phyloP scores from a whole-genome alignment of 2,329 filamentous ascomycete genomes.

The Myriangium duriaei region DNA sequence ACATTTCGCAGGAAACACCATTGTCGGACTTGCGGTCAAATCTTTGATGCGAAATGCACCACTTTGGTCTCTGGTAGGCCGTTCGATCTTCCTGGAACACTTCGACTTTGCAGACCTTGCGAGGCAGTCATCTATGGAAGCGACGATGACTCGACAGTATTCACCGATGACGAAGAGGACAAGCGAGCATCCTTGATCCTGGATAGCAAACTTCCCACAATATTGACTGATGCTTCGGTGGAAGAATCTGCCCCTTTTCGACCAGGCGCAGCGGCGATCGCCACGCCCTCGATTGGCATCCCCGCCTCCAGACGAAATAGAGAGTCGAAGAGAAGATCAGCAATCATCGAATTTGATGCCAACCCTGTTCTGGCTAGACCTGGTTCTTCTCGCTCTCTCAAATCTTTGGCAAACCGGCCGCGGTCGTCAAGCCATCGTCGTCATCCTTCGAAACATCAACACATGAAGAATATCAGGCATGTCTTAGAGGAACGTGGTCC shows the following conservation, averaged over 20 bases:
- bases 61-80: constrained; percentile 75
- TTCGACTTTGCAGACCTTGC: constrained; percentile 88
- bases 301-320: constrained; percentile 54
- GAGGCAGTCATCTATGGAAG: constrained; percentile 82
- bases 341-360: constrained; percentile 78
- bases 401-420: constrained; percentile 57
- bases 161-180: constrained; percentile 53
- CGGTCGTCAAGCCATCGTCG: constrained; percentile 70
- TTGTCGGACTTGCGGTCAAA: constrained; percentile 91
- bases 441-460: constrained; percentile 77
- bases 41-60: constrained; percentile 94
- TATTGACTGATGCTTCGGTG: constrained; percentile 33
- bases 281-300: constrained; percentile 51
- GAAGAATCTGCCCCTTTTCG: constrained; percentile 8
- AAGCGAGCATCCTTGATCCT: constrained; percentile 8
- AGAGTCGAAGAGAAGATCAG: constrained; percentile 70
- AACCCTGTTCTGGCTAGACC: constrained; percentile 70
- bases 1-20: constrained; percentile 95
- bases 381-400: constrained; percentile 82
- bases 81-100: constrained; percentile 72
- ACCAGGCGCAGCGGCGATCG: constrained; percentile 21
- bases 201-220: constrained; percentile 3
- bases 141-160: constrained; percentile 86
- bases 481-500: constrained; percentile 70
- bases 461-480: constrained; percentile 62